Conservation (phyloP, 257 asterid species). For the Henckelia pumila region DNA sequence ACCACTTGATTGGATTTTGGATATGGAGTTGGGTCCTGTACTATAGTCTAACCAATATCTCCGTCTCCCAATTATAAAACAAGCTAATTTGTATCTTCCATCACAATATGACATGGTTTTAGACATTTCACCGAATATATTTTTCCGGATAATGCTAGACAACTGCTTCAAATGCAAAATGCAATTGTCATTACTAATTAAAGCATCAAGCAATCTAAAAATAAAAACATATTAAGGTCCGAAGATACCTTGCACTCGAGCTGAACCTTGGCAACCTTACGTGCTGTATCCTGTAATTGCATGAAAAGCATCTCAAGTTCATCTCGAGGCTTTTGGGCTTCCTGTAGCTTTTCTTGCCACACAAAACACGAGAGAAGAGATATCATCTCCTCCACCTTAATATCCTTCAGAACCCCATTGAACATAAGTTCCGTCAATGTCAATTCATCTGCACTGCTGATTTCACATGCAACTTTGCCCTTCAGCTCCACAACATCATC, state of each 20-base stretch:
- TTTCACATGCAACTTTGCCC: constrained; percentile 94
- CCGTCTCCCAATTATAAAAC: too few relatives aligned
- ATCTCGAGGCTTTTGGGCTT: constrained; percentile 84
- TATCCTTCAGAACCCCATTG: constrained; percentile 73
- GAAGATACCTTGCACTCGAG: constrained; percentile 88
- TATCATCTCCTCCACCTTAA: constrained; percentile 87
- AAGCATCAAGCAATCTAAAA: constrained; percentile 8
- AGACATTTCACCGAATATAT: background rate
- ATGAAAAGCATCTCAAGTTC: constrained; percentile 77
- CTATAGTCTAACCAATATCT: too few relatives aligned
- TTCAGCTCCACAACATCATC: constrained; percentile 85
- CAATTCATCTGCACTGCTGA: constrained; percentile 97
- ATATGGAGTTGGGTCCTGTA: too few relatives aligned
- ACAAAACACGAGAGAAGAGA: constrained; percentile 92
- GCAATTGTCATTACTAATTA: background rate
- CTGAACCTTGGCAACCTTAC: constrained; percentile 92
- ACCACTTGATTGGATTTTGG: too few relatives aligned
- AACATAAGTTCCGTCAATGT: constrained; percentile 91
- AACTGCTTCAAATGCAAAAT: constrained; percentile 3
- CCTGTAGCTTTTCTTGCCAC: constrained; percentile 96
- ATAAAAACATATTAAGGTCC: constrained; percentile 4
- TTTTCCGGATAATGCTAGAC: background rate
- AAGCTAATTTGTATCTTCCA: too few relatives aligned
- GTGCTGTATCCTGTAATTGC: constrained; percentile 84
- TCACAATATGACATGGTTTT: too few relatives aligned